A percentile compares a stretch with the other conserved stretches of the same genome.
Conservation (phyloP, 1,139 yeast species). For the Geotrichum restrictum region DNA sequence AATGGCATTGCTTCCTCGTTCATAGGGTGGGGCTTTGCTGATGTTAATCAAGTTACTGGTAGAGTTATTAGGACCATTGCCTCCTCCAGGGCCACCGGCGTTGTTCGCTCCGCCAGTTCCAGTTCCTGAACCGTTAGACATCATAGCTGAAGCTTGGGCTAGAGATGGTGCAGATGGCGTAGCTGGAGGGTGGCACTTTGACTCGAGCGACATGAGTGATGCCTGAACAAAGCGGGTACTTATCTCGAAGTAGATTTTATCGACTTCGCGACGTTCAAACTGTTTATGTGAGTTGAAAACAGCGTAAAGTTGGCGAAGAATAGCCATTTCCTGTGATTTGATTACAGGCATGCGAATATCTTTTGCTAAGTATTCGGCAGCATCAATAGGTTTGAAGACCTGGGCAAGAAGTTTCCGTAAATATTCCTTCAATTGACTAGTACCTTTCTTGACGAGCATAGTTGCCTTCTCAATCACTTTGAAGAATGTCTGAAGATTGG, state of each 20-base stretch:
- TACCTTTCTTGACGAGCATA: constrained; percentile 29
- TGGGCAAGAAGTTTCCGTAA: constrained; percentile 25
- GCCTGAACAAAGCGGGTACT: constrained; percentile 47
- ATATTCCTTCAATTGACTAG: constrained; percentile 28
- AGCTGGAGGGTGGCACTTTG: constrained; percentile 13
- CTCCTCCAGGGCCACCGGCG: constrained; percentile 1
- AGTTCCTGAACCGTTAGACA: constrained; percentile 27
- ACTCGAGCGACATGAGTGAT: constrained; percentile 42
- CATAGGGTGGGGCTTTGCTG: constrained; percentile 47
- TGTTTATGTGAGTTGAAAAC: constrained; percentile 39
- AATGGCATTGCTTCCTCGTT: constrained; percentile 61
- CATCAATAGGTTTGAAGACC: constrained; percentile 30
- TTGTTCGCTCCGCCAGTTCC: constrained; percentile 10
- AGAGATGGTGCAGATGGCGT: constrained; percentile 18
- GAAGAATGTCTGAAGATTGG: constrained; percentile 32
- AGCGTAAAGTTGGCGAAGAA: constrained; percentile 24
- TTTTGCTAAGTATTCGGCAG: constrained; percentile 23
- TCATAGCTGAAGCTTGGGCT: constrained; percentile 10
- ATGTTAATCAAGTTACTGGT: constrained; percentile 16
- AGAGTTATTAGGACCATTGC: constrained; percentile 5
- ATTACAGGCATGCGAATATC: constrained; percentile 27
- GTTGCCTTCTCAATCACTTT: constrained; percentile 34
- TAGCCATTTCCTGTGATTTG: constrained; percentile 20
- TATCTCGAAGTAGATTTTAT: constrained; percentile 45
- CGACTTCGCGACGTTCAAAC: constrained; percentile 40